phyloP scores from a whole-genome alignment of 176 grass and related monocot genomes.

The Oryza officinalis region DNA sequence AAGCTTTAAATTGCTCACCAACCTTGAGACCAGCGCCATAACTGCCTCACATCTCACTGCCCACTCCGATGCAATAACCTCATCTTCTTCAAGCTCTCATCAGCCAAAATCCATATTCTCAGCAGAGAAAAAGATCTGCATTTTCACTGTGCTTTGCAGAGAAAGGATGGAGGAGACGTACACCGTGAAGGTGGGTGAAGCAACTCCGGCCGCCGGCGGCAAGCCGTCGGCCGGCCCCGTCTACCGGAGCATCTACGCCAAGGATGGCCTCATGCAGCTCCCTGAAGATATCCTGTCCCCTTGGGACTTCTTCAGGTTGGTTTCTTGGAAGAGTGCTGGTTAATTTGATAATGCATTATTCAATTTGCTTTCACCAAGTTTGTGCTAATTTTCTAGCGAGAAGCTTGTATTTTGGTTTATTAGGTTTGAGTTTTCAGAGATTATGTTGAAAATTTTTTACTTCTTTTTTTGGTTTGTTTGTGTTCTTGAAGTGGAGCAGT shows the following conservation, averaged over 20 bases:
- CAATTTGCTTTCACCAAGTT: background rate
- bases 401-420: background rate
- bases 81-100: background rate
- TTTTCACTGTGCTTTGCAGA: constrained; percentile 22
- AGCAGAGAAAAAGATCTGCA: constrained; percentile 25
- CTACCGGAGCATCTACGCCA: constrained; percentile 78
- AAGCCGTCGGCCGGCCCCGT: constrained; percentile 67
- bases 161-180: constrained; percentile 57
- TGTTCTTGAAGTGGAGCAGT: constrained; percentile 56
- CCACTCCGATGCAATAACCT: background rate
- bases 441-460: background rate
- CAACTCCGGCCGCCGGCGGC: constrained; percentile 45
- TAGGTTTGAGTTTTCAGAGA: background rate
- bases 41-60: constrained; percentile 28
- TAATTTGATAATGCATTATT: background rate
- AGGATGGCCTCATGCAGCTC: constrained; percentile 68
- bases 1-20: constrained; percentile 53
- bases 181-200: constrained; percentile 74
- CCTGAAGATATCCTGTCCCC: constrained; percentile 65
- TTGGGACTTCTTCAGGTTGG: constrained; percentile 93
- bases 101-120: background rate
- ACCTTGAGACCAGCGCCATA: constrained; percentile 36
- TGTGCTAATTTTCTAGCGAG: background rate
- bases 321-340: background rate
- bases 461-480: background rate